Base-by-base conservation (phyloP, 2,329 filamentous ascomycete genomes). In the Lachnellula subtilissima region DNA sequence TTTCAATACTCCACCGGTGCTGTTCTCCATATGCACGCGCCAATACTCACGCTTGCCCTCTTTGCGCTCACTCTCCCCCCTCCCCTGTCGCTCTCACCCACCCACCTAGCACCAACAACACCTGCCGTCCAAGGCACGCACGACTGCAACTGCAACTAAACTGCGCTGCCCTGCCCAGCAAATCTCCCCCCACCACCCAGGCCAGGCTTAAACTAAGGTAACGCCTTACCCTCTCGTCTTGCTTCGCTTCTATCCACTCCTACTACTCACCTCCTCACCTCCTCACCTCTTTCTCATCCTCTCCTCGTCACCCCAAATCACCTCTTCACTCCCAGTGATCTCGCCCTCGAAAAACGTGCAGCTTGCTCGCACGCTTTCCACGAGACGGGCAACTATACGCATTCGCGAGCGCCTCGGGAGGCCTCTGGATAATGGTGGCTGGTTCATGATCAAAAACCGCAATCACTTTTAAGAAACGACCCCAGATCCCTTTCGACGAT, bases 371-470 rank as follows among this genome's bases (percentile, higher is more conserved):
- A 60, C 59, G 55, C 46, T 37, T 48, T 37, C 53, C 43, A 55
- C 58, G 55, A 60, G 52, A 54, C 40, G 53, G 28, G 28, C 28
- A 32, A 53, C 53, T 58, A 50, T 52, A 50, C 39, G 54, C 42
- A 57, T 56, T 48, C 39, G 45, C 52, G 57, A 60, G 56, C 57
- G 67, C 66, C 67, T 68, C 65, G 58, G 62, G 66, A 69, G 67
- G 67, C 62, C 51, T 60, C 58, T 63, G 64, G 61, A 68, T 65
- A 64, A 69, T 68, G 67, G 60, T 67, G 53, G 63, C 62, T 56
- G 48, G 66, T 60, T 61, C 59, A 64, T 67, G 65, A 67, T 54
- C 57, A 53, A 52, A 52, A 54, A 54, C 58, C 63, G 57, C 64
- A 50, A 58, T 45, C 58, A 65, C 60, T 59, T 58, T 62, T 54